Conservation (phyloP, 805 yeast genomes). For the Jamesozyma rosinii region DNA sequence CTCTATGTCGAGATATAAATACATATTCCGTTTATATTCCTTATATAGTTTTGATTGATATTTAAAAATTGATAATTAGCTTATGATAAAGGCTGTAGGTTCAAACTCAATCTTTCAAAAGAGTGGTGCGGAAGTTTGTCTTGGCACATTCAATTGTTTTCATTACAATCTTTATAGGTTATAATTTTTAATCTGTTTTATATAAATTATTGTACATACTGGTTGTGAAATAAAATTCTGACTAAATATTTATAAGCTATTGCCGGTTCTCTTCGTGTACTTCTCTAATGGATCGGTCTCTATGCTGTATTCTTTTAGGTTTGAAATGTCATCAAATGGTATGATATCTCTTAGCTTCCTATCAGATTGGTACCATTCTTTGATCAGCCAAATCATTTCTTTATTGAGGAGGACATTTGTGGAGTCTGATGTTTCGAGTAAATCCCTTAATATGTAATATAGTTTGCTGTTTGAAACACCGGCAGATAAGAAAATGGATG, state of each 20-base stretch:
- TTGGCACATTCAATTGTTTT: too few relatives aligned
- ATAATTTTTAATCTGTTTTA: background rate
- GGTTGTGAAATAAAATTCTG: background rate
- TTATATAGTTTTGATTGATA: background rate
- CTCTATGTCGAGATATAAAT: background rate
- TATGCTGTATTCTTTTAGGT: constrained; percentile 39
- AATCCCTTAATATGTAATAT: constrained; percentile 52
- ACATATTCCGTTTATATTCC: too few relatives aligned
- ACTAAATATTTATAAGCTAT: constrained; percentile 14
- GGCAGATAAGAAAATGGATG: constrained; percentile 52
- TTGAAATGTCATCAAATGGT: constrained; percentile 37
- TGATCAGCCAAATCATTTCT: constrained; percentile 57
- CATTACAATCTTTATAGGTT: background rate
- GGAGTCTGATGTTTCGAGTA: constrained; percentile 54
- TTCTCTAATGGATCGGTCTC: constrained; percentile 51
- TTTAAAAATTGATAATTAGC: too few relatives aligned
- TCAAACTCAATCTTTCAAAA: too few relatives aligned
- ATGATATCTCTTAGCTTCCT: constrained; percentile 52
- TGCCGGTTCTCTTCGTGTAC: constrained; percentile 36
- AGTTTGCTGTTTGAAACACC: constrained; percentile 58
- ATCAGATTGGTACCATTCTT: constrained; percentile 59
- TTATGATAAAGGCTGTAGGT: too few relatives aligned
- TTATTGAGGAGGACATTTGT: constrained; percentile 40
- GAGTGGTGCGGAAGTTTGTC: too few relatives aligned
- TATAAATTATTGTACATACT: background rate